Base-by-base conservation (phyloP, 2,329 filamentous ascomycete genomes). In the Sordariomycetes sp. region DNA sequence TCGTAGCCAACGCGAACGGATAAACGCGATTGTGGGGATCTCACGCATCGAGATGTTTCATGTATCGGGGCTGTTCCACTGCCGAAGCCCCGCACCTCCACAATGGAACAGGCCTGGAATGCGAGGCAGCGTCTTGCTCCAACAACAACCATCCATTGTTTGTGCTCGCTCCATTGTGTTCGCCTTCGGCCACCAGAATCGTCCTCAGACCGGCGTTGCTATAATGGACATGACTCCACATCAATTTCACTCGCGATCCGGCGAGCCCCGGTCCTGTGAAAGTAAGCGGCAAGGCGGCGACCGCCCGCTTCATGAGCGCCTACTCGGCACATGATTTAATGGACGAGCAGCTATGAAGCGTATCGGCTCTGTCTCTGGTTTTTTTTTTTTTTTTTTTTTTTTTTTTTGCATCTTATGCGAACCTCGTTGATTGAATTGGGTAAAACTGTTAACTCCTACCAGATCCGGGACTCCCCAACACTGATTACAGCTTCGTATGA, bases 1-100 rank as follows among this genome's bases (percentile, higher is more conserved):
- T n/a, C 8, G 28, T 4, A 8, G 28, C 28, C 28, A 32, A 55
- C 54, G 54, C 54, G 54, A 55, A 55, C 20, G 54, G 54, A 46
- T 55, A 55, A 55, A 55, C 54, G 37, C 54, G 54, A 46, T 55
- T 55, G 53, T 18, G 20, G 28, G 32, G 34, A 54, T 24, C 53
- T 3, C 25, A n/a, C 53, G 25, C 32, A 35, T 35, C 32, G 18
- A 16, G 18, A 55, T n/a, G 40, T 43, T n/a, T 28, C 18, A 3
- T 24, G 28, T 46, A 46, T 28, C 32, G 18, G 53, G 22, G 37
- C 34, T 24, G 20, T 22, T 7, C 2, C 8, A n/a, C 16, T n/a
- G 3, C 16, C 16, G 40, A 46, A 7, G n/a, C 18, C 40, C 14
- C 5, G 18, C 18, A 46, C 40, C 16, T 24, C 12, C 20, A 14